A percentile compares a stretch with the other conserved stretches of the same genome.
These are phyloP conservation scores for Cyclotella cryptica DNA, from an alignment of 108 stramenopile species.

Conservation along the genomic window DNA sequence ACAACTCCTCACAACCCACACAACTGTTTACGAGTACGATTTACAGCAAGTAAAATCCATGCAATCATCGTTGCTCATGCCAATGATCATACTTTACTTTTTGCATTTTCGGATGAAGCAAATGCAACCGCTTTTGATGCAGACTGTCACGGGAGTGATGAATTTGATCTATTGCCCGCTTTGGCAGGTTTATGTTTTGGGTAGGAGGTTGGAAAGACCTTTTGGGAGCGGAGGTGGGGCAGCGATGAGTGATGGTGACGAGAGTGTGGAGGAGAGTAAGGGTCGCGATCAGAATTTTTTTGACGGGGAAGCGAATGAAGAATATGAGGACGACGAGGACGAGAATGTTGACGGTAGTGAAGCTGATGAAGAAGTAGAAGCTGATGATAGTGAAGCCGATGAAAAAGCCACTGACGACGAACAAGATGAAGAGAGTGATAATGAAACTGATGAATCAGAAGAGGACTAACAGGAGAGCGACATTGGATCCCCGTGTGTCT, in stretches of 20 bases:
- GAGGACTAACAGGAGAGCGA: slow-evolving; percentile 22
- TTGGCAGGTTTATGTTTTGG: slow-evolving; percentile 85
- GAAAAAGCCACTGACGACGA: slow-evolving; percentile 22
- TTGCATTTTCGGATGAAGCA: slow-evolving; percentile 87
- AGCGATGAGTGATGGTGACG: slow-evolving; percentile 18
- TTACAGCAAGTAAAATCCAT: slow-evolving; percentile 68
- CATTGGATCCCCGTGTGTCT: background rate
- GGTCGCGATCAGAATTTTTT: background rate
- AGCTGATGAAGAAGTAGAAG: slow-evolving; percentile 1
- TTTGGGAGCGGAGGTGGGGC: slow-evolving; percentile 21
- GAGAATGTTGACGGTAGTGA: slow-evolving; percentile 4
- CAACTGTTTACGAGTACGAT: slow-evolving; percentile 83
- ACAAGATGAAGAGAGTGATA: background rate
- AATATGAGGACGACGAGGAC: slow-evolving; percentile 5
- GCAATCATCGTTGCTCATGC: slow-evolving; percentile 71
- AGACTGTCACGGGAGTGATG: slow-evolving; percentile 67
- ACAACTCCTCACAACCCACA: slow-evolving; percentile 67
- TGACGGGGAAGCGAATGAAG: slow-evolving; percentile 8
- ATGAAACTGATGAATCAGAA: slow-evolving; percentile 32
- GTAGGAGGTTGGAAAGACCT: slow-evolving; percentile 86
- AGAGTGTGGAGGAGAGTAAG: slow-evolving; percentile 7
- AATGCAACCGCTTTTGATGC: slow-evolving; percentile 80
- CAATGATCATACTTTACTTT: slow-evolving; percentile 80
- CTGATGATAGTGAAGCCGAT: slow-evolving; percentile 2
- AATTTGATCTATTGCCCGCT: slow-evolving; percentile 84